phyloP scores from a whole-genome alignment of 495 filamentous ascomycete genomes.

The Hypoxylon cercidicola region DNA sequence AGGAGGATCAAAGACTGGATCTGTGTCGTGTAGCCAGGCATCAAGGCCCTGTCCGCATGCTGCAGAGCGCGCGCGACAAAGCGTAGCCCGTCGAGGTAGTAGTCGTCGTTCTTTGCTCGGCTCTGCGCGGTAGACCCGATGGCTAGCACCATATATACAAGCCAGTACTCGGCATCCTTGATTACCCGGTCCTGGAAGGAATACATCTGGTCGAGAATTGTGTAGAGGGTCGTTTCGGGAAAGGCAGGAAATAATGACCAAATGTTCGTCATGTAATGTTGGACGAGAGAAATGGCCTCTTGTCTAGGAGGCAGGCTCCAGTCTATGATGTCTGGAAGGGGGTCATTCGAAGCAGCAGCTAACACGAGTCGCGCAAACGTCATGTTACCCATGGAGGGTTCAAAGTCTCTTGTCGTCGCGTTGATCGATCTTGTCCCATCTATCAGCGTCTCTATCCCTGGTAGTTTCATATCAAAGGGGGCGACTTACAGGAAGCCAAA shows the following conservation, averaged over 20 bases:
- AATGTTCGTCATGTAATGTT: constrained; percentile 84
- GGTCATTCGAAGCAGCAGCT: constrained; percentile 74
- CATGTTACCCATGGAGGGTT: constrained; percentile 83
- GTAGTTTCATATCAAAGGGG: constrained; percentile 8
- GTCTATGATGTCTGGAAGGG: constrained; percentile 63
- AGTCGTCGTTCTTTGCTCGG: constrained; percentile 68
- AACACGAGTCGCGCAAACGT: constrained; percentile 87
- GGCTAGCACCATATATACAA: constrained; percentile 87
- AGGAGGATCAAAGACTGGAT: constrained; percentile 88
- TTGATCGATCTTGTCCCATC: constrained; percentile 75
- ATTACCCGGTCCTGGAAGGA: constrained; percentile 67
- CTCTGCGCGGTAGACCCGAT: constrained; percentile 79
- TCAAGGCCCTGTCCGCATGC: constrained; percentile 81
- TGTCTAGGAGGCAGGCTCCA: constrained; percentile 73
- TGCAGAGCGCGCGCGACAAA: constrained; percentile 76
- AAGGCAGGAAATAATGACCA: constrained; percentile 84
- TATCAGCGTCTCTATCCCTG: constrained; percentile 14
- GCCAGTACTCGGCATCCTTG: constrained; percentile 81
- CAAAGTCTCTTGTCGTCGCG: constrained; percentile 90
- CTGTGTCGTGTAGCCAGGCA: constrained; percentile 80
- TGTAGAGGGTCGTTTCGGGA: constrained; percentile 75
- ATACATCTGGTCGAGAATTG: constrained; percentile 82
- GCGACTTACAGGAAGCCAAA: constrained; percentile 78
- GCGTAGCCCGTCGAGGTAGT: constrained; percentile 70
- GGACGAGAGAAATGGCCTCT: constrained; percentile 71